These are phyloP conservation scores for Rhodotorula sp. DNA, from an alignment of 1,284 basidiomycete genomes.

Conservation along the genomic window DNA sequence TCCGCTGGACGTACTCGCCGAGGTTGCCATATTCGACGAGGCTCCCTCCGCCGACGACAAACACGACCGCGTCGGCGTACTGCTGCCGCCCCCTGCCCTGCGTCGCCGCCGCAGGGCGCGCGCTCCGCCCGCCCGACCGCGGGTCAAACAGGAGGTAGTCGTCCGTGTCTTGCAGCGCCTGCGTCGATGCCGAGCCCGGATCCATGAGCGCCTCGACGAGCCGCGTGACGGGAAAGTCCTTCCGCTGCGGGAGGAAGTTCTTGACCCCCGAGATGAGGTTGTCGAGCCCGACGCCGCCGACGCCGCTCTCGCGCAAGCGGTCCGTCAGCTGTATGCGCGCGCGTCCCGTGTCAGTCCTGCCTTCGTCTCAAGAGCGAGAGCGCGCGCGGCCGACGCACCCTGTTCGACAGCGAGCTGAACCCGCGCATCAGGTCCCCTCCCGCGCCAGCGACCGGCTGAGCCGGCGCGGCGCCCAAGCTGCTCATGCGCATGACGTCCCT, in stretches of 20 bases:
- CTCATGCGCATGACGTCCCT: conserved; percentile 89
- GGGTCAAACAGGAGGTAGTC: conserved; percentile 96
- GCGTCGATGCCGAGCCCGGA: conserved; percentile 83
- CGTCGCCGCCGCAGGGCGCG: conserved; percentile 41
- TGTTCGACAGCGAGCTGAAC: conserved; percentile 87
- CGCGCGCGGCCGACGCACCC: conserved; percentile 58
- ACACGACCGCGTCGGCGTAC: conserved; percentile 88
- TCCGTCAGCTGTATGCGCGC: conserved; percentile 70
- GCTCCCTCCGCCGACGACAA: conserved; percentile 93
- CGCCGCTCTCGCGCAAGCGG: conserved; percentile 86
- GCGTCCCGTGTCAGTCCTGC: not conserved
- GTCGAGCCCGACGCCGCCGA: conserved; percentile 67
- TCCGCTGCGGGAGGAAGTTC: conserved; percentile 94
- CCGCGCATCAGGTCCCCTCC: conserved; percentile 81
- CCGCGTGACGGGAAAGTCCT: conserved; percentile 88
- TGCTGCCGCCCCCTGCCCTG: conserved; percentile 65
- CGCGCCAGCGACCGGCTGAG: conserved; percentile 54
- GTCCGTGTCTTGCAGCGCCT: conserved; percentile 92
- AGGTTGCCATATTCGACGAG: conserved; percentile 98
- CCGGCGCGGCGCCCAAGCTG: conserved; percentile 77
- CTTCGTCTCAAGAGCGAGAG: not conserved
- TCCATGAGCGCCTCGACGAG: conserved; percentile 97
- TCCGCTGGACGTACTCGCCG: conserved; percentile 72
- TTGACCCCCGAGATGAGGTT: conserved; percentile 97
- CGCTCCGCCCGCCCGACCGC: conserved; percentile 58